Base-by-base conservation (phyloP, 176 grass and related monocot species). In the Cenchrus fungigraminus region DNA sequence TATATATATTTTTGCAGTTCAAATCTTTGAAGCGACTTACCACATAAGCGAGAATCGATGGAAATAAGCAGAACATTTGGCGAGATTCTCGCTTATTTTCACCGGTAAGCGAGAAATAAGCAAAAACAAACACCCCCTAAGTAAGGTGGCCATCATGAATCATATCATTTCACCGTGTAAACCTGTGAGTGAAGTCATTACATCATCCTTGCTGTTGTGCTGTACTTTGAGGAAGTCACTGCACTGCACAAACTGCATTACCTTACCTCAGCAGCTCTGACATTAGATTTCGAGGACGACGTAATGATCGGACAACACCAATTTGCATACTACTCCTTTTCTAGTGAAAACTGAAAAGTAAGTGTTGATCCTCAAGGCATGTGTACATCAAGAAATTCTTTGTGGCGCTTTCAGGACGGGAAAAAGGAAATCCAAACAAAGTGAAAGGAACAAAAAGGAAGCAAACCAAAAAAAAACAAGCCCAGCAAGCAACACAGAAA, bases 401-500 rank as follows among this genome's bases (percentile, higher is more conserved):
- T 2, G 80, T 25, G 68, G 60, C 32, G 2, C 53, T 65, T 11
- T 87, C 75, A 6, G 61, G 32, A 61, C 11, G 67, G 20, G 20
- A 32, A 49, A 84, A 83, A 74, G n/a, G 45, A 68, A 75, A 63
- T 59, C 69, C 31, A 63, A 86, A 66, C 67, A 75, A 80, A 80
- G 80, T 69, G 52, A 22, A 85, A 80, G 74, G 51, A 79, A 22
- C 34, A 29, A 87, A 83, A 87, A 83, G 67, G 45, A 80, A 79
- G 63, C 61, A n/a, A 74, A 75, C 62, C 65, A 76, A 76, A 73
- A 3, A 40, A 40, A 61, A 61, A 34, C 80, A 69, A 91, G 54
- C n/a, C 34, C 76, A 57, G 47, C 62, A 87, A 87, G 85, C 70
- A 87, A 74, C 81, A 22, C 14, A 84, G 37, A 78, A 68, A 79